Conservation (phyloP, 176 grass and related monocot genomes). For the Areca catechu region DNA sequence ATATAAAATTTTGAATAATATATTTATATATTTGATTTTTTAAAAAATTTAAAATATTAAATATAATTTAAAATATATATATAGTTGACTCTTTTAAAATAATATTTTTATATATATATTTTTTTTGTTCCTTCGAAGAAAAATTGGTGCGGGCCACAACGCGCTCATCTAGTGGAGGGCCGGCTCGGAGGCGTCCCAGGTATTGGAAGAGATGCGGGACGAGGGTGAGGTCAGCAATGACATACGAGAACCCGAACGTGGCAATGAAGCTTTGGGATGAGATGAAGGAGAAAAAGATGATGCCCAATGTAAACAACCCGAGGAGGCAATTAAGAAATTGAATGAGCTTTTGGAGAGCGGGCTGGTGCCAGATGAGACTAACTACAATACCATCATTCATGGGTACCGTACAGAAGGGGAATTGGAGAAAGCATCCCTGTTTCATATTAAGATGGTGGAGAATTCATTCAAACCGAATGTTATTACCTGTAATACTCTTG, state of each 20-base stretch:
- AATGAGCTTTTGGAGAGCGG: conserved; percentile 67
- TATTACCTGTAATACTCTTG: conserved; percentile 84
- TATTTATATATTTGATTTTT: no score
- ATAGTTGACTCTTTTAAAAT: no score
- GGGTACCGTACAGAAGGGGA: conserved; percentile 79
- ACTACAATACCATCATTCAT: conserved; percentile 86
- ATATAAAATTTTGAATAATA: no score
- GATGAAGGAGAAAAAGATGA: conserved; percentile 68
- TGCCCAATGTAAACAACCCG: conserved; percentile 40
- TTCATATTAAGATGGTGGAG: conserved; percentile 92
- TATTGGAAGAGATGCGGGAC: conserved; percentile 59
- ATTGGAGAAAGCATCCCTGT: conserved; percentile 82
- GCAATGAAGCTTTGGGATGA: conserved; percentile 76
- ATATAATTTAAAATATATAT: no score
- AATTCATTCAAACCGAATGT: conserved; percentile 87
- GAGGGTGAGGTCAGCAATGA: conserved; percentile 78
- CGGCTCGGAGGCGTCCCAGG: conserved; percentile 33
- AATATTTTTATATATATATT: no score
- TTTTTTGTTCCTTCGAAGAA: no score
- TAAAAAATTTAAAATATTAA: no score
- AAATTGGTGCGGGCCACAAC: no score
- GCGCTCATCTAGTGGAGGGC: conserved; percentile 39
- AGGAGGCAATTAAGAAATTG: conserved; percentile 56
- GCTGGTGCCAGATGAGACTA: conserved; percentile 65
- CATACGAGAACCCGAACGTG: conserved; percentile 44